Evolutionary conservation across 345 rosid species (phyloP).

Genomic region (Eucalyptus virginea): DNA sequence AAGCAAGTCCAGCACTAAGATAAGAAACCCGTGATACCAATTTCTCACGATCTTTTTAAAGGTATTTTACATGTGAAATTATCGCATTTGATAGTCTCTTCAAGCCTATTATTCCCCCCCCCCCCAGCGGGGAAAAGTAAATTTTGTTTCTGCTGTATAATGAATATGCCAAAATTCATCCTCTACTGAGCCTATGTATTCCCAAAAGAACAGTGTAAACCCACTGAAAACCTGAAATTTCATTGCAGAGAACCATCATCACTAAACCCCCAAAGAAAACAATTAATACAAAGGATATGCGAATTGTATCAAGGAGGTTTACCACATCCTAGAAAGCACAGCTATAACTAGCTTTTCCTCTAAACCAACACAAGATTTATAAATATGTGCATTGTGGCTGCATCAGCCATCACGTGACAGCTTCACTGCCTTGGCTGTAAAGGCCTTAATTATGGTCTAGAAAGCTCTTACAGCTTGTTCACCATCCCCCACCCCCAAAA

Average conservation of each 20-base stretch:
- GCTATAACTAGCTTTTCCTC: not conserved
- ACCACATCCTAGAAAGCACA: not conserved
- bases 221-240: not conserved
- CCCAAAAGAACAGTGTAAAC: not conserved
- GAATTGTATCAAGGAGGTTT: not conserved
- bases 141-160: not conserved
- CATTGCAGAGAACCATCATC: not conserved
- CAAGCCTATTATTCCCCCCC: not conserved
- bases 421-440: not conserved
- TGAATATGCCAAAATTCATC: not conserved
- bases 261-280: not conserved
- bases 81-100: not conserved
- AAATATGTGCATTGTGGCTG: not conserved
- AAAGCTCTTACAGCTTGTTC: not conserved
- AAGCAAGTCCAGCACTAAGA: not conserved
- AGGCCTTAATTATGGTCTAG: not conserved
- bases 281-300: not conserved
- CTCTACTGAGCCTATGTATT: not conserved
- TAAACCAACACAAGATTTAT: not conserved
- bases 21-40: not conserved
- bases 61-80: not conserved
- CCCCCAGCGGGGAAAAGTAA: not conserved
- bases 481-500: not conserved
- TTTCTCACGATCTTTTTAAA: not conserved
- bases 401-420: not conserved